Evolutionary conservation across 2,329 filamentous ascomycete genomes (phyloP).

Genomic region (Aspergillus unguis): DNA sequence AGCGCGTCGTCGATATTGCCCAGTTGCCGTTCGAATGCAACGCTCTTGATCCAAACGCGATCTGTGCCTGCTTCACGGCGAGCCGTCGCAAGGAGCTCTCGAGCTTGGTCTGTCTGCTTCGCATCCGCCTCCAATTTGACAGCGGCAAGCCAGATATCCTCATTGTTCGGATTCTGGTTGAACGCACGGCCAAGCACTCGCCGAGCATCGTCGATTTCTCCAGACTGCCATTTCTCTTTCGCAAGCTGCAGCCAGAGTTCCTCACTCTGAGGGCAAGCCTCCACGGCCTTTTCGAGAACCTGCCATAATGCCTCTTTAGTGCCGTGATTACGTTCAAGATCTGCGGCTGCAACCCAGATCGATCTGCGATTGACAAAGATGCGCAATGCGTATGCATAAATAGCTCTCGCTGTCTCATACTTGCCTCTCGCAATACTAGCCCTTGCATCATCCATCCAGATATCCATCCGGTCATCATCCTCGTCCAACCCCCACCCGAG

Average conservation of each 20-base stretch:
- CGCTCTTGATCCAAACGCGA: conserved; percentile 94
- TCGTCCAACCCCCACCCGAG: conserved; percentile 91
- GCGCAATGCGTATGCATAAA: conserved; percentile 85
- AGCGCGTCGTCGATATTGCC: conserved; percentile 76
- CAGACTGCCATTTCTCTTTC: conserved; percentile 88
- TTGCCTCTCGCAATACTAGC: conserved; percentile 74
- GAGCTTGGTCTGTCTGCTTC: conserved; percentile 73
- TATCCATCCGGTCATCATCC: conserved; percentile 92
- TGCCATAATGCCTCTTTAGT: conserved; percentile 77
- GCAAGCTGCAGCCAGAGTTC: conserved; percentile 94
- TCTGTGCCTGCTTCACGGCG: conserved; percentile 89
- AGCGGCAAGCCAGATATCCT: conserved; percentile 95
- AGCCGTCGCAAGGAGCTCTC: conserved; percentile 75
- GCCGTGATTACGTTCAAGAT: conserved; percentile 87
- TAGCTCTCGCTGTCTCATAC: conserved; percentile 88
- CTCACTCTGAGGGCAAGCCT: conserved; percentile 86
- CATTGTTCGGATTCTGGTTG: conserved; percentile 91
- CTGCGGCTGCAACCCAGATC: conserved; percentile 85
- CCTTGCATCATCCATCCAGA: conserved; percentile 92
- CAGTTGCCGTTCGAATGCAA: conserved; percentile 84
- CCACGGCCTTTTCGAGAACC: conserved; percentile 87
- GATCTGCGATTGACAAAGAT: conserved; percentile 86
- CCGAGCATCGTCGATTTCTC: conserved; percentile 81
- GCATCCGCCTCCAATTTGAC: conserved; percentile 96
- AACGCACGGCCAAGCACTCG: conserved; percentile 85